Conservation (phyloP, 768 basidiomycete genomes). For the Clavaria fumosa region DNA sequence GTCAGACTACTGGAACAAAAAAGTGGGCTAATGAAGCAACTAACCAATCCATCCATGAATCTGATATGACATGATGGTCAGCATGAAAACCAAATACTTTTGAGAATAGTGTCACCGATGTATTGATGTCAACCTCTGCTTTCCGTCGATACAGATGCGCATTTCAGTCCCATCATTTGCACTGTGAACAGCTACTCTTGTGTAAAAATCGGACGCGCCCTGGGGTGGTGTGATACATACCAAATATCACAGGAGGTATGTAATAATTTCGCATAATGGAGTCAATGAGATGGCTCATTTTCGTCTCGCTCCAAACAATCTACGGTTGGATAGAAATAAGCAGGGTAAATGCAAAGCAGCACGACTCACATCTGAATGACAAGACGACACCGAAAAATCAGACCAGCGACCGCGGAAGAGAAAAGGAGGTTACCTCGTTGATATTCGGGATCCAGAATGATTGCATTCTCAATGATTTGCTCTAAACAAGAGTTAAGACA, state of each 20-base stretch:
- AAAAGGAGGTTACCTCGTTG: too few relatives aligned
- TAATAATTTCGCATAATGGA: constrained; percentile 50
- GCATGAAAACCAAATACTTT: too few relatives aligned
- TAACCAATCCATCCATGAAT: constrained; percentile 39
- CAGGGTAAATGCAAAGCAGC: too few relatives aligned
- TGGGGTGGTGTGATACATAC: constrained; percentile 20
- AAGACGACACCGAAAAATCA: too few relatives aligned
- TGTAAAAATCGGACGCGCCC: constrained; percentile 26
- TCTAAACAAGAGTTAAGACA: constrained; percentile 19
- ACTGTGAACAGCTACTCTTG: constrained; percentile 28
- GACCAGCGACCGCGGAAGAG: too few relatives aligned
- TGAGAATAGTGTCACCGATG: constrained; percentile 36
- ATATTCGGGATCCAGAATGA: constrained; percentile 51
- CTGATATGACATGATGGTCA: constrained; percentile 12
- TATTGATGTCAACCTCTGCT: constrained; percentile 55
- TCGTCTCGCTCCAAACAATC: constrained; percentile 24
- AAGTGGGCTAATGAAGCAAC: constrained; percentile 15
- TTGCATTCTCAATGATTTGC: constrained; percentile 27
- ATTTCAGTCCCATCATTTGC: constrained; percentile 41
- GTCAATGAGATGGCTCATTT: constrained; percentile 48
- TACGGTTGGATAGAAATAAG: too few relatives aligned
- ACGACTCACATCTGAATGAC: too few relatives aligned
- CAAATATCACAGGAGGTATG: constrained; percentile 52
- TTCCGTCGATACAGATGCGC: constrained; percentile 55
- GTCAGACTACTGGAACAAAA: constrained; percentile 3